A percentile compares a stretch with the other conserved stretches of the same genome.
phyloP scores from a whole-genome alignment of 2,329 filamentous ascomycete genomes.

The Calonectria henricotiae region DNA sequence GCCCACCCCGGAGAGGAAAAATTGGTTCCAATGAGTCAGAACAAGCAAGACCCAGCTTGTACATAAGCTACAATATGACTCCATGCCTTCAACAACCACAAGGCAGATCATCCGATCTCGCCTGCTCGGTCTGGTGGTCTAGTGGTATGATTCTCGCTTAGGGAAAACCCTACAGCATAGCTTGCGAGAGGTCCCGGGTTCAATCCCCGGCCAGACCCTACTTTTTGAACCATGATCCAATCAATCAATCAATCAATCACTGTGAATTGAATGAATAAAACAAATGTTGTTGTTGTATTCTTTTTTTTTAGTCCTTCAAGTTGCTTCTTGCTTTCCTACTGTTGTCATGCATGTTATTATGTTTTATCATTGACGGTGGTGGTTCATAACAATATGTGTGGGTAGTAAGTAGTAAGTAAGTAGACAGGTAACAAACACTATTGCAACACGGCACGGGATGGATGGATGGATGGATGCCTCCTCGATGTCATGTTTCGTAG shows the following conservation, averaged over 20 bases:
- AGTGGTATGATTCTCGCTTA: conserved; percentile 83
- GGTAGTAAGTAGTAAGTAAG: too few species aligned
- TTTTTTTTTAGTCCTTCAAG: neutral
- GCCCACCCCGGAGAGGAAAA: conserved; percentile 5
- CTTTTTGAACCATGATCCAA: conserved; percentile 39
- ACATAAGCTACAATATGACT: conserved; percentile 37
- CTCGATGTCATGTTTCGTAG: neutral
- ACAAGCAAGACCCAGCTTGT: neutral
- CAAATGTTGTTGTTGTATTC: neutral
- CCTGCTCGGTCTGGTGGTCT: conserved; percentile 68
- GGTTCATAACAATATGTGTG: neutral
- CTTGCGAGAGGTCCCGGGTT: conserved; percentile 66
- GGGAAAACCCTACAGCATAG: conserved; percentile 64
- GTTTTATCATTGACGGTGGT: too few species aligned
- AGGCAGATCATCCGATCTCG: conserved; percentile 28
- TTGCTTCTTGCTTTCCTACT: neutral
- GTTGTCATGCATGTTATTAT: neutral
- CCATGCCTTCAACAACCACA: conserved; percentile 32
- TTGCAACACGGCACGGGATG: neutral
- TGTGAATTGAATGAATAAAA: too few species aligned
- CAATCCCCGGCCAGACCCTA: conserved; percentile 65
- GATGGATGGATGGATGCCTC: neutral
- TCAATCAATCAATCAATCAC: too few species aligned
- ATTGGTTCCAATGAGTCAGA: conserved; percentile 33
- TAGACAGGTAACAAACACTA: neutral